Evolutionary conservation across 768 basidiomycete genomes (phyloP), one percentile per base, ranked within the genome.

Genomic region (Boletus reticuloceps): DNA sequence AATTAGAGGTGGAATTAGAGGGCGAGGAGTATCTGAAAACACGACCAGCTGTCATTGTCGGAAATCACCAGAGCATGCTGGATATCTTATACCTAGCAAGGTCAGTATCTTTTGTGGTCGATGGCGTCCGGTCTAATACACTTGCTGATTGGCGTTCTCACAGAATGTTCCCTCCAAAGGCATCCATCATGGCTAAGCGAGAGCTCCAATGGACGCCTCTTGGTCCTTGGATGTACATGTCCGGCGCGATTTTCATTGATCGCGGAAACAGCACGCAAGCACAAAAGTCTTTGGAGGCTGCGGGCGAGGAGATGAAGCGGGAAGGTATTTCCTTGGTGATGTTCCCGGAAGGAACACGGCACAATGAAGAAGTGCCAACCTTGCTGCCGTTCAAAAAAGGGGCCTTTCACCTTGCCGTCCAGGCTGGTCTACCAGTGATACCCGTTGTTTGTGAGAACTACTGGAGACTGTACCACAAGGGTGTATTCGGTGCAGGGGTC

Each of bases 391-490:
- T 99, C 78, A 99, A 99, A 79, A 99, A 98, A 72, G 97, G 97
- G 39, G 95, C 94, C 4, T 98, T 98, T 79, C 94, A 98, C 69
- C 81, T 98, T 47, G 97, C 97, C 29, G 80, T 98, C 25, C 87
- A 94, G 72, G 86, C 92, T 13, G 85, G 89, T 31, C 81, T 98
- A 44, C 96, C 97, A 7, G 87, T 99, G 64, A 82, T 91, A 31
- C 96, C 97, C 7, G 82, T 99, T 49, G 87, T 98, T 3, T 84
- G 85, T 49, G 94, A 98, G 76, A 98, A 98, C 71, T 99, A 98
- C 69, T 91, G 91, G 81, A 74, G 82, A 58, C 61, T 96, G 44
- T 98, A 97, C 70, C 85, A 83, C 65, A 80, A 84, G 58, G 87
- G 87, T 36, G 74, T 85, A 19, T 91, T 98, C 59, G 84, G 85